Conservation (phyloP, 495 filamentous ascomycete species). For the Letharia lupina region DNA sequence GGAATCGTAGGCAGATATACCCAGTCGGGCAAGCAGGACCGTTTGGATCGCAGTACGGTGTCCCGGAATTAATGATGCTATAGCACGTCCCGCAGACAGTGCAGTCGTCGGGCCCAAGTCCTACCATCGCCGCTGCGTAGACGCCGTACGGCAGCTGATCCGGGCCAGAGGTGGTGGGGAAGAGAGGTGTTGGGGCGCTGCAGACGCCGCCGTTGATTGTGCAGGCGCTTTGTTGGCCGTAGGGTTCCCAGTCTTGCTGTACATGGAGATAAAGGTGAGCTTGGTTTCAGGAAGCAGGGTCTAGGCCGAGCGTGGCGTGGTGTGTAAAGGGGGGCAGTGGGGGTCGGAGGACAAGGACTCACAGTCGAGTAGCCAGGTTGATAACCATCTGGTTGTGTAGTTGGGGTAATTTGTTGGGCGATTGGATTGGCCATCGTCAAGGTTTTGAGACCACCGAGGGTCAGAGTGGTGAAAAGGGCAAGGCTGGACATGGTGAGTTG, state of each 20-base stretch:
- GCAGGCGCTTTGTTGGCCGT: constrained; percentile 19
- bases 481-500: not conserved
- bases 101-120: constrained; percentile 16
- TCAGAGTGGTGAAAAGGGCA: not conserved
- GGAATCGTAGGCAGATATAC: no score
- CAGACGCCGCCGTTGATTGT: constrained; percentile 11
- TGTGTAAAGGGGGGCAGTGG: no score
- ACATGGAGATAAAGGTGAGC: not conserved
- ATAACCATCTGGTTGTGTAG: not conserved
- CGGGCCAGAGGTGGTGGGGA: constrained; percentile 3
- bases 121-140: constrained; percentile 18
- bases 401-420: not conserved
- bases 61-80: constrained; percentile 17
- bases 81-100: constrained; percentile 19
- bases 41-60: constrained; percentile 17
- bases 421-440: not conserved
- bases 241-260: constrained; percentile 20
- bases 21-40: constrained; percentile 3
- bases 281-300: not conserved
- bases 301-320: not conserved
- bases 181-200: not conserved
- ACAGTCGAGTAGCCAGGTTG: constrained; percentile 15
- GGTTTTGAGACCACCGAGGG: not conserved
- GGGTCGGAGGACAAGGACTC: not conserved
- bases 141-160: constrained; percentile 5